These are phyloP conservation scores for Puccinia novopanici DNA, from an alignment of 1,284 basidiomycete species.

Conservation along the genomic window DNA sequence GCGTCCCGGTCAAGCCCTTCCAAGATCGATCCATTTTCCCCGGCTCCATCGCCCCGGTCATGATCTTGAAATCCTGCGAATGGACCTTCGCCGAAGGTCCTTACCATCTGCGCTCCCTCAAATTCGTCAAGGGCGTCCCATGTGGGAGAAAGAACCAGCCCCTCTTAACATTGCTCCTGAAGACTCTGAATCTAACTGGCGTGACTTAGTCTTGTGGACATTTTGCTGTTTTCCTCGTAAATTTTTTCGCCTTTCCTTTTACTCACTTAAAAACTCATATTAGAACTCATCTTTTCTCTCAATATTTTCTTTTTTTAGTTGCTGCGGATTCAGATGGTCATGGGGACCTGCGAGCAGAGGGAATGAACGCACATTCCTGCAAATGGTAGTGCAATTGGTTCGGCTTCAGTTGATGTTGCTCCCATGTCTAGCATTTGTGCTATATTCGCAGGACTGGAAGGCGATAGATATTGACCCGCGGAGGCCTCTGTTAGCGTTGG, in stretches of 20 bases:
- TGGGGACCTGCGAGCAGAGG: slow-evolving; percentile 24
- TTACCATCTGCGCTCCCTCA: not conserved
- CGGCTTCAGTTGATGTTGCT: slow-evolving; percentile 1
- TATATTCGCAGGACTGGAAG: not conserved
- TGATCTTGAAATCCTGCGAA: slow-evolving; percentile 25
- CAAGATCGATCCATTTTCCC: not conserved
- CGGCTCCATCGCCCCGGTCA: not conserved
- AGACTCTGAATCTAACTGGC: not conserved
- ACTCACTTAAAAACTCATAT: not conserved
- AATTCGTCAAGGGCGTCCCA: not conserved
- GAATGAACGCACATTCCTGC: not conserved
- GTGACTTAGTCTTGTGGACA: slow-evolving; percentile 10
- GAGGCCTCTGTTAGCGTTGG: not conserved
- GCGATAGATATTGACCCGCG: slow-evolving; percentile 6
- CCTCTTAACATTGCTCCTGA: not conserved
- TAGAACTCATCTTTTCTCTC: not conserved
- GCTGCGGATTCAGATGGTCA: slow-evolving; percentile 28
- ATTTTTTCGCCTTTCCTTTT: not conserved
- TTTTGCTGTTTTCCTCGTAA: not conserved
- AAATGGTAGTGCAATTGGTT: not conserved
- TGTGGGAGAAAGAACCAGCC: not conserved
- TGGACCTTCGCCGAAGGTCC: slow-evolving; percentile 24
- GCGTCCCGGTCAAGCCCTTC: not conserved
- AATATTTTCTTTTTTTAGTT: not conserved
- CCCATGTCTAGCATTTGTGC: slow-evolving; percentile 12